Base-by-base conservation (phyloP, 2,329 filamentous ascomycete species). In the Chalaropsis ovoidea region DNA sequence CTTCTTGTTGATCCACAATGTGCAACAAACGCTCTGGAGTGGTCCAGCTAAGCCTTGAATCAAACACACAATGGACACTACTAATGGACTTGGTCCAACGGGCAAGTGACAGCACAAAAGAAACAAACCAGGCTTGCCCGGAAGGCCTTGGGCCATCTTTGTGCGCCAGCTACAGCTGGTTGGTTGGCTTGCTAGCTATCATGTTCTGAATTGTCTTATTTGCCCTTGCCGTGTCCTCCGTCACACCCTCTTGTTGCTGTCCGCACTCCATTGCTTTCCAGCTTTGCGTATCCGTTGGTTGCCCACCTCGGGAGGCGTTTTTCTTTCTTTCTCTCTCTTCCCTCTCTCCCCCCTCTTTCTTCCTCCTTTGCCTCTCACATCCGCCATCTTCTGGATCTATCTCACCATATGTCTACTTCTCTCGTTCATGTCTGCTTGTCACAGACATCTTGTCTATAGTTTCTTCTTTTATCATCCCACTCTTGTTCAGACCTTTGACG, bases 121-220 rank as follows among this genome's bases (percentile, higher is more conserved):
- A n/a, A 35, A n/a, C 17, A 35, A 35, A 58, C 15, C 8, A 39
- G 54, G 24, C 24, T 58, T 35, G 31, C 11, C 31, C 31, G 15
- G 17, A 15, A 27, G 15, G 8, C 31, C 39, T 39, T n/a, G 43
- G 15, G n/a, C n/a, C 54, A 58, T 39, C 27, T 58, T 58, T n/a
- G 54, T 58, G 54, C 54, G 31, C 31, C 31, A 35, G 10, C 11
- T 39, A n/a, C 49, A 35, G 43, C n/a, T 62, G 61, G 61, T 35
- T 62, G 60, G 39, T 24, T 45, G 60, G 41, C 41, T 8, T 31
- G n/a, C 22, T 62, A 39, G 7, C 19, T 62, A n/a, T 49, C 42
- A 15, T 62, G 39, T 47, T 45, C 19, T 62, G 52, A 56, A 31
- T n/a, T 58, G 54, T 58, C 24, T 58, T 58, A 58, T 58, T 58